Evolutionary conservation across 73 alveolate genomes (phyloP).

Genomic region (Tetrahymena malaccensis): DNA sequence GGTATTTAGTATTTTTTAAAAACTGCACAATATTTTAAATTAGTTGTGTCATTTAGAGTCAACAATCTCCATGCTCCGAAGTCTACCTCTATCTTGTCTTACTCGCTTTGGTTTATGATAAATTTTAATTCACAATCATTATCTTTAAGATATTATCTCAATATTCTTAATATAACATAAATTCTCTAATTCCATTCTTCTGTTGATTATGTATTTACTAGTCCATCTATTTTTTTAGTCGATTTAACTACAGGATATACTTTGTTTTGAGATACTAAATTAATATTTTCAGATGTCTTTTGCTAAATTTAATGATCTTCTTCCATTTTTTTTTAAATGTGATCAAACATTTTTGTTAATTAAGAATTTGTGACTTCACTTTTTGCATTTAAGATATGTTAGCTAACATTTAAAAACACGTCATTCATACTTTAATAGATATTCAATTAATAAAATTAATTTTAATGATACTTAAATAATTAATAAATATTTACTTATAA

Average conservation of each 20-base stretch:
- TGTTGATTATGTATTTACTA: neutral
- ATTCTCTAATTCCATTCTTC: neutral
- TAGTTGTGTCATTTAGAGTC: neutral
- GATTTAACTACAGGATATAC: neutral
- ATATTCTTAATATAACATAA: neutral
- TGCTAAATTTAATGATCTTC: neutral
- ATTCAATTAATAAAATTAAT: no score
- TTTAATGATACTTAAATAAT: no score
- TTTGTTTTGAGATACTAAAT: neutral
- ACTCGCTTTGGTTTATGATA: neutral
- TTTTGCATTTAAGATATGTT: neutral
- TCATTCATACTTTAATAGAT: neutral
- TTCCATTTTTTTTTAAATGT: neutral
- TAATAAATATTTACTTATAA: no score
- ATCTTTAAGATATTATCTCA: neutral
- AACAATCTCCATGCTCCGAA: neutral
- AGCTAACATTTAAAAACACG: neutral
- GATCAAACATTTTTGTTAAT: neutral
- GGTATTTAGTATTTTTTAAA: neutral
- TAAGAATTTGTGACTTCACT: neutral
- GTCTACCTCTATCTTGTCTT: neutral
- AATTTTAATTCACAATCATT: neutral
- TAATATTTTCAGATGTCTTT: neutral
- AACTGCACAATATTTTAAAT: neutral
- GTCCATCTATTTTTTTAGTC: neutral